These are phyloP conservation scores for Pseudogymnoascus sp. DNA, from an alignment of 2,329 filamentous ascomycete genomes.

Conservation along the genomic window DNA sequence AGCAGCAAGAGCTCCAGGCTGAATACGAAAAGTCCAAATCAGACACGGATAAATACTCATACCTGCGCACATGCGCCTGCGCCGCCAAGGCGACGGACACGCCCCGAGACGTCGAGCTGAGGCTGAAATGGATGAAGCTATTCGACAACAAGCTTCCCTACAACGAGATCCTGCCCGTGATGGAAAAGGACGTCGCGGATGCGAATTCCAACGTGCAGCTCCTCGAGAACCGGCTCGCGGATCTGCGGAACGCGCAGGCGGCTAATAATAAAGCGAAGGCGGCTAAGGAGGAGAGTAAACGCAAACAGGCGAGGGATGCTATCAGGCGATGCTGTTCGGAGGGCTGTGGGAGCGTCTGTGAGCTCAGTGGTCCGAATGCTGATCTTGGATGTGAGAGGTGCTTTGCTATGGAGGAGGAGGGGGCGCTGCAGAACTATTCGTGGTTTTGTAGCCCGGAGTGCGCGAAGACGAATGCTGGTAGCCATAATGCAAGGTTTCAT, in stretches of 20 bases:
- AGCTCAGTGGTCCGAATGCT: not conserved
- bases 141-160: not conserved
- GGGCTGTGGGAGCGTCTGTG: not conserved
- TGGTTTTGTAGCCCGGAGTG: conserved; percentile 2
- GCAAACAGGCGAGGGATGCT: not conserved
- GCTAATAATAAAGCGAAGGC: not conserved
- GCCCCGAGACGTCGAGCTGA: not conserved
- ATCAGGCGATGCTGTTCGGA: not conserved
- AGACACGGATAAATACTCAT: not conserved
- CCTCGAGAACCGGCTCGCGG: not conserved
- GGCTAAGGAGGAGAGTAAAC: not conserved
- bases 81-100: not conserved
- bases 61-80: not conserved
- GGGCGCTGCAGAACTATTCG: not conserved
- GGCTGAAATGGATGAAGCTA: not conserved
- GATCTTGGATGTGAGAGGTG: conserved; percentile 1
- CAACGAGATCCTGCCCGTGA: not conserved
- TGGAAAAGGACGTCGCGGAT: not conserved
- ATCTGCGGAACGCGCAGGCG: not conserved
- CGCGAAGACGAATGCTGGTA: not conserved
- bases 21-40: conserved; percentile 1
- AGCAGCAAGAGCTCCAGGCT: not conserved
- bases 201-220: not conserved
- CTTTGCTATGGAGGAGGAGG: not conserved
- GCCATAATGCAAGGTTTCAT: conserved; percentile 1